Evolutionary conservation across 495 filamentous ascomycete genomes (phyloP), one percentile per base, ranked within the genome.

Genomic region (Ramalina intermedia): DNA sequence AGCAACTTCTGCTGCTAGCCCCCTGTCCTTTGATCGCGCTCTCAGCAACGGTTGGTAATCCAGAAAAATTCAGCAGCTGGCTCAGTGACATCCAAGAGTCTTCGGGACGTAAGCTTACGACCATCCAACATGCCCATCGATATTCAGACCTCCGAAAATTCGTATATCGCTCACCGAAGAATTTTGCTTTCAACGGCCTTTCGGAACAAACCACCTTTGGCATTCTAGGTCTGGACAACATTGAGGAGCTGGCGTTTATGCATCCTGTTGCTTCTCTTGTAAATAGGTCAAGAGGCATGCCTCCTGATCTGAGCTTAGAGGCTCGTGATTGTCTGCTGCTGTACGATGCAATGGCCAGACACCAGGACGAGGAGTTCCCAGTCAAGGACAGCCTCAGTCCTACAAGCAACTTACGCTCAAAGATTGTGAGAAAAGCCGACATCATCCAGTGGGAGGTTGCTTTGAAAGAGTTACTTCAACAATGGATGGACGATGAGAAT

Each of bases 1-100:
- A 90, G 53, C 84, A 90, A 55, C 67, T 90, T 8, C 66, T 88
- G 12, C 70, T 88, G 1, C 64, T 85, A 24, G 71, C 84, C 0
- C 81, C 84, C 8, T 87, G 84, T 54, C 84, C 81, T 0, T 85
- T 90, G 42, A 81, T 90, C 50, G 84, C 84, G 1, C 69, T 90
- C 5, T 88, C 84, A 8, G 84, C 84, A 6, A 90, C 84, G 0
- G 79, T 88, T 36, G 85, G 82, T 1, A 88, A 90, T 51, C 82
- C 84, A 3, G 57, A 73, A 1, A 74, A 81, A 56, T 86, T 90
- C 61, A 75, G 63, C 44, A 65, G 66, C 12, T 90, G 84, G 84
- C 68, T 90, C 2, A 59, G 53, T 1, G 59, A 68, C 4, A 78
- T 81, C 0, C 84, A 88, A 48, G 61, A 66, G 41, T 58, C 66